Evolutionary conservation across 495 filamentous ascomycete species (phyloP).

Genomic region (Penicillium herquei): DNA sequence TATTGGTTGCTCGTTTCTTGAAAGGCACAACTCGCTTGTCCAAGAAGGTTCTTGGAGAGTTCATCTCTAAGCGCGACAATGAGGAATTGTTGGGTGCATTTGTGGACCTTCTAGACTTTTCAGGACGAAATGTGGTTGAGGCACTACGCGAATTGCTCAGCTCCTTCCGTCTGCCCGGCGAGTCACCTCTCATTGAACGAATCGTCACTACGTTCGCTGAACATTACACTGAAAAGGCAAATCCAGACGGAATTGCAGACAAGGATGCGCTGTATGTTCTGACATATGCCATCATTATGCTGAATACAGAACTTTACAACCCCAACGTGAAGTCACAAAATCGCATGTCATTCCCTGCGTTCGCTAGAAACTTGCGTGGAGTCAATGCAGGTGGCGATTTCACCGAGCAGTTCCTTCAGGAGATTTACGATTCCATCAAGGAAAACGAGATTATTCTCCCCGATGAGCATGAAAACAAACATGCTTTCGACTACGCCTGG

Average conservation of each 20-base stretch:
- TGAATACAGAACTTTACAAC: constrained; percentile 94
- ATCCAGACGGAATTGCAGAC: constrained; percentile 74
- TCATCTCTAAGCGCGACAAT: constrained; percentile 83
- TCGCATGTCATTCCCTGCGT: constrained; percentile 80
- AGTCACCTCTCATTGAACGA: constrained; percentile 88
- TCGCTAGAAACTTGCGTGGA: constrained; percentile 82
- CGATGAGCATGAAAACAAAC: constrained; percentile 93
- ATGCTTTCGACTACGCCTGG: constrained; percentile 97
- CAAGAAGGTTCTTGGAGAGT: constrained; percentile 90
- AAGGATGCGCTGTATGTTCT: constrained; percentile 89
- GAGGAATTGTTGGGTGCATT: constrained; percentile 79
- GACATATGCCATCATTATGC: constrained; percentile 93
- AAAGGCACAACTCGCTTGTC: constrained; percentile 82
- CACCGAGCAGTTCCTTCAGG: constrained; percentile 76
- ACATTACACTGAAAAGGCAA: constrained; percentile 73
- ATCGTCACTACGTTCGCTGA: constrained; percentile 85
- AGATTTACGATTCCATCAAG: constrained; percentile 89
- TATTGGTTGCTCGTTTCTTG: constrained; percentile 74
- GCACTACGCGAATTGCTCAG: constrained; percentile 83
- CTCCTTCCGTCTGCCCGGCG: constrained; percentile 91
- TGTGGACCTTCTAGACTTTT: constrained; percentile 81
- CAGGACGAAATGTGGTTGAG: constrained; percentile 82
- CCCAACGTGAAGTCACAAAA: constrained; percentile 78
- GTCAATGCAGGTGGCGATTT: constrained; percentile 88
- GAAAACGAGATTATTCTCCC: constrained; percentile 93